Base-by-base conservation (phyloP, 257 asterid species). In the Jasminum sambac region DNA sequence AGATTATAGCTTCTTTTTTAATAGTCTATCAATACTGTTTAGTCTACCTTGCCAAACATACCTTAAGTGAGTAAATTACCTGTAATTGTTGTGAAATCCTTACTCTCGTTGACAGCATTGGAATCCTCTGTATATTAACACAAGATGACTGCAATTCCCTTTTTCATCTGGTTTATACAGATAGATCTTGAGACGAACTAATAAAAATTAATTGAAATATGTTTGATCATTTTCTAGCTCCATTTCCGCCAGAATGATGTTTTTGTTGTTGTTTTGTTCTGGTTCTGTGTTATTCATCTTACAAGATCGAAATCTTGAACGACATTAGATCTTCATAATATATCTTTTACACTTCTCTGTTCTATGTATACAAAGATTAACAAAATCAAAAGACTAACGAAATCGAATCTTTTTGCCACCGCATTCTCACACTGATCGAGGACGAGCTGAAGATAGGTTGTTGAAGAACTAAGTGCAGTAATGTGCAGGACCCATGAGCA, bases 51-150 rank as follows among this genome's bases (percentile, higher is more conserved):
- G 30, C 6, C 26, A 21, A 19, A 21, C 61, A 23, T 50, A 23
- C 19, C 25, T 0, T 21, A 50, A 64, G 71, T 10, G 12, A 34
- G 58, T 11, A 34, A 17, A 36, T 26, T 24, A 17, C 16, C 71
- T 74, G 74, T 78, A 60, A 11, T 37, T 66, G 55, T 46, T 74
- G 79, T 78, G 50, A 10, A 74, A 59, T 66, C 8, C 5, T 26
- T 38, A 37, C 11, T 65, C 25, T 42, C 2, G 62, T 41, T 11
- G 60, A 69, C 36, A 4, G 4, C 36, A 30, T 30, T 30, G 67
- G 69, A 37, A n/a, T 40, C 44, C 67, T 17, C 69, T 37, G 62
- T 55, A 52, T 44, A 74, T 43, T 14, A 44, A 44, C 26, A 14
- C n/a, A 8, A 60, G 70, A 69, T 43, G 57, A 72, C 21, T 13